These are phyloP conservation scores for Coniferiporia sulphurascens DNA, from an alignment of 1,284 basidiomycete genomes.

Conservation along the genomic window DNA sequence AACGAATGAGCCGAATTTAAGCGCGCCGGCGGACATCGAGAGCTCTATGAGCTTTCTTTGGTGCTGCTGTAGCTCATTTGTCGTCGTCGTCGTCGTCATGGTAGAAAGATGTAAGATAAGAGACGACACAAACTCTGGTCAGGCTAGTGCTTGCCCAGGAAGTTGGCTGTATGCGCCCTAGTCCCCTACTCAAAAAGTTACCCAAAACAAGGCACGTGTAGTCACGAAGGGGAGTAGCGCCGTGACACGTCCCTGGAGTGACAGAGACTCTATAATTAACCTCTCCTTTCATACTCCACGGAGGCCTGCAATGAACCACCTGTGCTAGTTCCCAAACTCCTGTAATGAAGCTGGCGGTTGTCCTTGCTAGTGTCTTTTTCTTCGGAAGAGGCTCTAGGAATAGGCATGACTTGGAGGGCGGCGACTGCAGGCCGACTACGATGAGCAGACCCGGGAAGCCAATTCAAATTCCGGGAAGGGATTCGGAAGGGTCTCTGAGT, in stretches of 20 bases:
- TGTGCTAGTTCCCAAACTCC: too few relatives aligned
- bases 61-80: slow-evolving; percentile 21
- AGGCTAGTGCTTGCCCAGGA: too few relatives aligned
- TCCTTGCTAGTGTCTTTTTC: neutral
- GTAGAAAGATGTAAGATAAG: neutral
- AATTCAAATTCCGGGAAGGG: neutral
- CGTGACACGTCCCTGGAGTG: too few relatives aligned
- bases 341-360: neutral
- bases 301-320: too few relatives aligned
- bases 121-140: too few relatives aligned
- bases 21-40: slow-evolving; percentile 52
- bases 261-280: too few relatives aligned
- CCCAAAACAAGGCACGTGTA: too few relatives aligned
- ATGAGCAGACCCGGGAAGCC: neutral
- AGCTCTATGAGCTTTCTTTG: slow-evolving; percentile 45
- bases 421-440: neutral
- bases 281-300: too few relatives aligned
- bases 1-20: slow-evolving; percentile 88
- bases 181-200: too few relatives aligned
- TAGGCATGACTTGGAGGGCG: neutral
- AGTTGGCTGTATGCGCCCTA: too few relatives aligned
- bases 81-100: neutral
- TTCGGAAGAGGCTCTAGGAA: too few relatives aligned
- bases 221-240: too few relatives aligned
- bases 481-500: neutral